Percentiles rank a stretch among this genome's conserved stretches.
Conservation (phyloP, 192 early-diverging fungal genomes). For the Entomortierella beljakovae region DNA sequence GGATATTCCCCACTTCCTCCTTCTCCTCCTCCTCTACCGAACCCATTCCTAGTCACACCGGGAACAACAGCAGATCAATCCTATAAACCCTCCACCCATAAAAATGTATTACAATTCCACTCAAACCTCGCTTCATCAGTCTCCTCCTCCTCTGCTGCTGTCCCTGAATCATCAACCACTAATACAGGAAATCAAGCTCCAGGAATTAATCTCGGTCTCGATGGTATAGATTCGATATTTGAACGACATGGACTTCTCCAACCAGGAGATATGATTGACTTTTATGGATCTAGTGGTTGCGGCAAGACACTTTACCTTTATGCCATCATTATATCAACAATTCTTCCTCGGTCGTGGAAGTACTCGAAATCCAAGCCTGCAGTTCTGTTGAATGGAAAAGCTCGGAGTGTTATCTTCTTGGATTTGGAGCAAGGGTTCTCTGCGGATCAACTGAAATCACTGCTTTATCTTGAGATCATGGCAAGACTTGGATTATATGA, state of each 20-base stretch:
- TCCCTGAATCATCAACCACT: neutral
- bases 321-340: conserved; percentile 40
- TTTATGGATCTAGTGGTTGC: conserved; percentile 20
- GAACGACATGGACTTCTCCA: conserved; percentile 4
- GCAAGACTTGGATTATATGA: neutral
- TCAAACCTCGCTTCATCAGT: neutral
- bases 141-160: neutral
- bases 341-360: conserved; percentile 39
- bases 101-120: neutral
- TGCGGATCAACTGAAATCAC: neutral
- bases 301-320: conserved; percentile 42
- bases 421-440: conserved; percentile 42
- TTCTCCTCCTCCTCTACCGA: neutral
- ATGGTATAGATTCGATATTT: conserved; percentile 32
- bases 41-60: neutral
- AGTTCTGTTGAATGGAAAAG: conserved; percentile 3
- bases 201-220: conserved; percentile 12
- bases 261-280: conserved; percentile 43
- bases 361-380: conserved; percentile 15
- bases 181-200: neutral
- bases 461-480: conserved; percentile 18
- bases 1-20: neutral
- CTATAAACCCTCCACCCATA: too few relatives aligned
- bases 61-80: neutral
- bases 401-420: conserved; percentile 29